A percentile compares a stretch with the other conserved stretches of the same genome.
phyloP scores from a whole-genome alignment of 75 land plant species.

The Picea sitchensis region DNA sequence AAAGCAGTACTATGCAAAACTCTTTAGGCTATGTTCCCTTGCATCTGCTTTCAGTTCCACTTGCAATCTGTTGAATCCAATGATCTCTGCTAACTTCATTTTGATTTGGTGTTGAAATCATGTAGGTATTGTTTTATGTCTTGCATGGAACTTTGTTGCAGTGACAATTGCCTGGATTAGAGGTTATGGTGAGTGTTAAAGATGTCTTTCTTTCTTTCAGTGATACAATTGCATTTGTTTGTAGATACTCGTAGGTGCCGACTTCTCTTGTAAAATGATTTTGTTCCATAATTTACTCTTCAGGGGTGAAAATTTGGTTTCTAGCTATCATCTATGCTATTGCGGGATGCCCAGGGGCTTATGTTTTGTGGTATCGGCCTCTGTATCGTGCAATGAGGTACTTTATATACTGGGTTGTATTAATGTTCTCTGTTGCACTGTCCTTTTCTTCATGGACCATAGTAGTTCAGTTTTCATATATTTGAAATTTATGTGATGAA shows the following conservation, averaged over 20 bases:
- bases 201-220: neutral
- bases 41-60: neutral
- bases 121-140: conserved; percentile 54
- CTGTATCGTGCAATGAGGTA: conserved; percentile 98
- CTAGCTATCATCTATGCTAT: conserved; percentile 80
- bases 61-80: neutral
- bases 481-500: neutral
- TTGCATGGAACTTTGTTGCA: conserved; percentile 82
- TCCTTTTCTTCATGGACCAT: neutral
- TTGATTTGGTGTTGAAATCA: neutral
- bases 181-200: conserved; percentile 39
- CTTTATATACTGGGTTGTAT: neutral
- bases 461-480: neutral
- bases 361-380: conserved; percentile 95
- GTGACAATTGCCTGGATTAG: conserved; percentile 83
- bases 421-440: conserved; percentile 1
- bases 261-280: neutral
- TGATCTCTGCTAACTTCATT: neutral
- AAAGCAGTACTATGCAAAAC: no score
- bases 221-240: no score
- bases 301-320: conserved; percentile 85
- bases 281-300: conserved; percentile 9
- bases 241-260: neutral
- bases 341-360: conserved; percentile 82
- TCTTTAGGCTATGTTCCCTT: neutral